Evolutionary conservation across 495 filamentous ascomycete species (phyloP), one percentile per base, ranked within the genome.

Genomic region (Podospora comata): DNA sequence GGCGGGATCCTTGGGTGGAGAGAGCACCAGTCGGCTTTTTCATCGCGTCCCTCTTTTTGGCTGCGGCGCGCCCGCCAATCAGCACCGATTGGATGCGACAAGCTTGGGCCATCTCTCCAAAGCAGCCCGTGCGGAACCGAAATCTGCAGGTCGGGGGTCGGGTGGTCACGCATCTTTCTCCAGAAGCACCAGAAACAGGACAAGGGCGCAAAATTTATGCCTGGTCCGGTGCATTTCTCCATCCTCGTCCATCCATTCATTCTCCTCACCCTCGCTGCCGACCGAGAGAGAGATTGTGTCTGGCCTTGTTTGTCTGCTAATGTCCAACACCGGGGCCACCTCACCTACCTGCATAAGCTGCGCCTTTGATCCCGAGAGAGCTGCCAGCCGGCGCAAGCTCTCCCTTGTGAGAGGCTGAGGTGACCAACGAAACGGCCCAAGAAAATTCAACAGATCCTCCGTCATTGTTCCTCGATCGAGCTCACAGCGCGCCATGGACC

Each of bases 401-500:
- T 48, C 39, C 39, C 39, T 48, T 48, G 39, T 48, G 39, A 48
- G 39, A 48, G 39, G 39, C 39, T 48, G 39, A 48, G 39, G 6
- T 48, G 39, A 48, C 39, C 39, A 48, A 48, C 39, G 13, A 48
- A 48, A 48, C 39, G 5, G n/a, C 55, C 55, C 55, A 58, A 20
- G 55, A 58, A 58, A 58, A 26, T 26, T 26, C 55, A 58, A 58
- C 1, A 58, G 23, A 65, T 65, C 60, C 19, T 71, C 67, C 67
- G 67, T 71, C 69, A 73, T 68, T 70, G 62, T 68, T 67, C 65
- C 39, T 11, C 39, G 9, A 32, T 39, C 32, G 32, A 39, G 32
- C 32, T 39, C 44, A 16, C 62, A 48, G 34, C 56, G 58, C 72
- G 69, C 67, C 54, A 79, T 79, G 79, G 80, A 82, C 71, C 78